Evolutionary conservation across 225 moss, liverwort and hornwort genomes (phyloP).

Genomic region (Straminergon stramineum): DNA sequence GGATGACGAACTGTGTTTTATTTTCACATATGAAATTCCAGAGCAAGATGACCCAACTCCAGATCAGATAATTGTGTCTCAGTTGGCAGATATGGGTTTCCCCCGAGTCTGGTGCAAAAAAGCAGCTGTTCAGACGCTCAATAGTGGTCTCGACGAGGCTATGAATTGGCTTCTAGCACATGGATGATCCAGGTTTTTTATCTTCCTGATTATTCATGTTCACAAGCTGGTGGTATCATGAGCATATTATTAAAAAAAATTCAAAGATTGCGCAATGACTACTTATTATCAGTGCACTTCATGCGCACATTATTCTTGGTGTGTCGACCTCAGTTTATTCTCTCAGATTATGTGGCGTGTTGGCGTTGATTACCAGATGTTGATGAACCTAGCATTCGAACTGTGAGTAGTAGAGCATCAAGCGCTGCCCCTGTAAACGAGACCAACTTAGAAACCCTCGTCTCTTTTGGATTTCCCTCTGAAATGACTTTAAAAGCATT

Average conservation of each 20-base stretch:
- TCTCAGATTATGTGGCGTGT: background rate
- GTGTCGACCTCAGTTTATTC: background rate
- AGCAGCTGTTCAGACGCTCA: conserved; percentile 60
- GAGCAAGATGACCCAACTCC: conserved; percentile 43
- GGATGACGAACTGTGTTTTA: background rate
- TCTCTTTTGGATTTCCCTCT: conserved; percentile 46
- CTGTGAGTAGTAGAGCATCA: conserved; percentile 2
- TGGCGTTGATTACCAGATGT: conserved; percentile 32
- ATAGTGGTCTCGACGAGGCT: conserved; percentile 60
- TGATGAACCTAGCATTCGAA: conserved; percentile 32
- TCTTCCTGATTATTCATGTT: background rate
- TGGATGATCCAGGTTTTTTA: conserved; percentile 64
- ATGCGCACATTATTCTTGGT: background rate
- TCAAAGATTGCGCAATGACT: background rate
- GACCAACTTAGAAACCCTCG: conserved; percentile 46
- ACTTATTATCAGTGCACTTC: background rate
- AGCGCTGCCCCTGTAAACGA: conserved; percentile 34
- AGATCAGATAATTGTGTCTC: conserved; percentile 55
- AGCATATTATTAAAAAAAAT: background rate
- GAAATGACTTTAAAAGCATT: conserved; percentile 59
- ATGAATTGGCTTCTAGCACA: conserved; percentile 70
- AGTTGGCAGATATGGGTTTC: conserved; percentile 60
- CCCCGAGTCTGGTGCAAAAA: conserved; percentile 52
- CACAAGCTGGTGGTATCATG: background rate
- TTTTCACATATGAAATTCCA: conserved; percentile 23